Base-by-base conservation (phyloP, 148 eudicot species). In the Silene latifolia region DNA sequence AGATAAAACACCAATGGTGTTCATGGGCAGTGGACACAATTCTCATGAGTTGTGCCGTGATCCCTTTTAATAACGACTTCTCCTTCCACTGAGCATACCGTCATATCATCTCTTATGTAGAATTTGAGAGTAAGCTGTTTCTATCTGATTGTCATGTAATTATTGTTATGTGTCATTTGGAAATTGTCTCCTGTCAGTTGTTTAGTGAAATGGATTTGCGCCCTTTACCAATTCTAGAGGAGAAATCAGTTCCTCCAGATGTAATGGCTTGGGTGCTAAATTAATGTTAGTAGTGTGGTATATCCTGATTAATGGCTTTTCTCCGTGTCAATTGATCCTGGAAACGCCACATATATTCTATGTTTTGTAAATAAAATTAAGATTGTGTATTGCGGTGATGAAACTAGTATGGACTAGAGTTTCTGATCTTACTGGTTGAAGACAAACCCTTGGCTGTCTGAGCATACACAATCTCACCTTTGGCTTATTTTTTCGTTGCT, bases 391-490 rank as follows among this genome's bases (percentile, higher is more conserved):
- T 61, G 80, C 73, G 47, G 82, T 82, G 87, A 74, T 78, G 85
- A 82, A 19, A 63, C 77, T 79, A 39, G 24, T 82, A 86, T 86
- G 88, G 93, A 89, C 90, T 89, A 89, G 90, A 89, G 93, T 87
- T 87, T 87, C 90, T 81, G 90, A 87, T 81, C 82, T 48, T 84
- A 73, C 44, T 74, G 74, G 19, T 81, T 87, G 90, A 89, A 25
- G 89, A 89, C 87, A 81, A 86, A 82, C 88, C 90, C 88, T 89
- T 89, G 90, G 90, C 90, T 89, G 90, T 87, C 93, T 89, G 90
- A 87, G 90, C 88, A 75, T 0, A 64, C 46, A 39, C 23, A 27
- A 66, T 42, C 5, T 65, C 0, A 0, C 5, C 2, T 12, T 15
- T 32, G 47, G 29, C 29, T 27, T 27, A 27, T 1, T 1, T 3